Percentiles rank a stretch among this genome's conserved stretches.
These are phyloP conservation scores for Fraxinus latifolia DNA, from an alignment of 305 asterid genomes.

Conservation along the genomic window DNA sequence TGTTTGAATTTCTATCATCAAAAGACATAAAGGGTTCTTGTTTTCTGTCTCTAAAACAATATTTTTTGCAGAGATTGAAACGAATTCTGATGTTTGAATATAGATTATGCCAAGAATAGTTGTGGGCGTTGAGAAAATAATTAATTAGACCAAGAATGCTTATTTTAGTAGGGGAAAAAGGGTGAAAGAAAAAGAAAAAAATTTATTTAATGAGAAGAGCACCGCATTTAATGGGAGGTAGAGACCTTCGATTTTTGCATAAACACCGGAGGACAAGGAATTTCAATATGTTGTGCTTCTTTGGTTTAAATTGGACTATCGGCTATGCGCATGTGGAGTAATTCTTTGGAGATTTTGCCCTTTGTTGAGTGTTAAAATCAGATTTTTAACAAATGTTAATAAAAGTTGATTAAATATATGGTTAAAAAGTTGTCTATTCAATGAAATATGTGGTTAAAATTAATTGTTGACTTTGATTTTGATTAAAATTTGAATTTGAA, in stretches of 20 bases:
- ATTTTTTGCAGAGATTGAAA: background rate
- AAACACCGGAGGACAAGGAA: background rate
- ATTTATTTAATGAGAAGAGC: background rate
- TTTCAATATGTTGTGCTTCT: background rate
- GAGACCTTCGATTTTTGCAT: constrained; percentile 6
- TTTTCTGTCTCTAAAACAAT: background rate
- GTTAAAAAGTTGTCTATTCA: too few relatives aligned
- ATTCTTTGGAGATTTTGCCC: background rate
- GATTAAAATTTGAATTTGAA: too few relatives aligned
- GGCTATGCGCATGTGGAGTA: background rate
- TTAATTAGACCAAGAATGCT: background rate
- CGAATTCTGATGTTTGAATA: background rate
- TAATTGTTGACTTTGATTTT: too few relatives aligned
- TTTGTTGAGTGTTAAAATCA: background rate
- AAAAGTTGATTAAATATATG: too few relatives aligned
- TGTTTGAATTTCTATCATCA: constrained; percentile 2
- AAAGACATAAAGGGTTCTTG: constrained; percentile 18
- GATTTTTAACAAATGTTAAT: too few relatives aligned
- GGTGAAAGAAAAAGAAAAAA: background rate
- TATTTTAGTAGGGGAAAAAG: background rate
- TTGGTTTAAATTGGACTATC: background rate
- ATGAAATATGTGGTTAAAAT: too few relatives aligned
- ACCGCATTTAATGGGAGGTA: background rate
- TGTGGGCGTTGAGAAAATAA: background rate
- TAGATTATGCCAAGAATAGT: background rate